These are phyloP conservation scores for Cicer pinnatifidum DNA, from an alignment of 306 rosid genomes.

Conservation along the genomic window DNA sequence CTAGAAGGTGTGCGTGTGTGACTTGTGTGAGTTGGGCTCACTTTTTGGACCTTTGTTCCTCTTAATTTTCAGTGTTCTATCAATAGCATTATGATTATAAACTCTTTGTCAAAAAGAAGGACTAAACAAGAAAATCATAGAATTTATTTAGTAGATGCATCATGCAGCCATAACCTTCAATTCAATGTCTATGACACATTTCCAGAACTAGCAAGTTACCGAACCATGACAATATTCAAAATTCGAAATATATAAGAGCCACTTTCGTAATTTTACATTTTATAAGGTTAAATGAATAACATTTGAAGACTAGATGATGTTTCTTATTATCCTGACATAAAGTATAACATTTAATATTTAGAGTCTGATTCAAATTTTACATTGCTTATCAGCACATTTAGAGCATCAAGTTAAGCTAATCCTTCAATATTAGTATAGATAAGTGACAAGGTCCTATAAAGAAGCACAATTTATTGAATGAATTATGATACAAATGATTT, in stretches of 20 bases:
- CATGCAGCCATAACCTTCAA: background rate
- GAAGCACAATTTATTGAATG: background rate
- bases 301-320: background rate
- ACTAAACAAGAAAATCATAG: background rate
- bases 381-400: background rate
- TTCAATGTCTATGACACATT: slow-evolving; percentile 6
- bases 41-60: too few species aligned
- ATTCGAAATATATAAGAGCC: too few species aligned
- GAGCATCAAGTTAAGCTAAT: background rate
- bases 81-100: background rate
- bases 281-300: too few species aligned
- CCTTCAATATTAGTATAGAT: background rate
- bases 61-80: too few species aligned
- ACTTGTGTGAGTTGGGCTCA: too few species aligned
- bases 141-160: background rate
- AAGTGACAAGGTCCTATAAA: background rate
- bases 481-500: background rate
- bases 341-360: background rate
- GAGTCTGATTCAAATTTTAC: slow-evolving; percentile 9
- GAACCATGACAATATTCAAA: background rate
- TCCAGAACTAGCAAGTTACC: background rate
- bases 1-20: too few species aligned
- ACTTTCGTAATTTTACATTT: too few species aligned
- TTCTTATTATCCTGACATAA: background rate
- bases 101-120: background rate